Evolutionary conservation across 805 yeast species (phyloP).

Genomic region (Barnettozyma pratensis): DNA sequence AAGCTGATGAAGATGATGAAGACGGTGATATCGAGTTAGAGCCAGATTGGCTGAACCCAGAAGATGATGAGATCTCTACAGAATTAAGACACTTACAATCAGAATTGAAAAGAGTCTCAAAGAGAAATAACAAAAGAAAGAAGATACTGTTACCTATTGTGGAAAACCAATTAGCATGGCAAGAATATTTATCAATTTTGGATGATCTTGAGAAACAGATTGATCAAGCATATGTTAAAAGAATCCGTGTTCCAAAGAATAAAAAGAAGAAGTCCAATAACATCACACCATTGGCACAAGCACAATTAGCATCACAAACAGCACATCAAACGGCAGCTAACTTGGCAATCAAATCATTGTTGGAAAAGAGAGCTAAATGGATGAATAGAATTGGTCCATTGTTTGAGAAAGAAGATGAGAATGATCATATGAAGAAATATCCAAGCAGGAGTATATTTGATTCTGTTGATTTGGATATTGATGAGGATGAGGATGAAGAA

Average conservation of each 20-base stretch:
- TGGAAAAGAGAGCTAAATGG: slow-evolving; percentile 90
- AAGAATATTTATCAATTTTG: slow-evolving; percentile 82
- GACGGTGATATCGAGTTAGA: slow-evolving; percentile 24
- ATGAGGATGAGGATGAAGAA: slow-evolving; percentile 25
- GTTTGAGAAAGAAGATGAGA: slow-evolving; percentile 39
- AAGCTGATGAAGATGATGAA: slow-evolving; percentile 15
- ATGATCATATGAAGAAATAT: slow-evolving; percentile 19
- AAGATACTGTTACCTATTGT: slow-evolving; percentile 61
- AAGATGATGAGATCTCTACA: slow-evolving; percentile 90
- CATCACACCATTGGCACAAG: slow-evolving; percentile 28
- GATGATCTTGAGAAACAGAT: slow-evolving; percentile 96
- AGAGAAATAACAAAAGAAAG: slow-evolving; percentile 63
- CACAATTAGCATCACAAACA: slow-evolving; percentile 27
- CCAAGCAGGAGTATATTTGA: slow-evolving; percentile 22
- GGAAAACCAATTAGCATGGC: slow-evolving; percentile 90
- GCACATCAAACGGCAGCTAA: slow-evolving; percentile 67
- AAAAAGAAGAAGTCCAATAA: slow-evolving; percentile 32
- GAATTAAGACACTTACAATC: slow-evolving; percentile 74
- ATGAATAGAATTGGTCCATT: slow-evolving; percentile 83
- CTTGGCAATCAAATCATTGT: slow-evolving; percentile 67
- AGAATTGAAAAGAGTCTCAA: slow-evolving; percentile 55
- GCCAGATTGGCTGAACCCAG: slow-evolving; percentile 67
- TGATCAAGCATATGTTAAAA: slow-evolving; percentile 85
- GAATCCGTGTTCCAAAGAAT: slow-evolving; percentile 65
- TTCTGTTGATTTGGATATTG: slow-evolving; percentile 22